A percentile compares a stretch with the other conserved stretches of the same genome.
Conservation (phyloP, 2,329 filamentous ascomycete species). For the Colletotrichum cereale region DNA sequence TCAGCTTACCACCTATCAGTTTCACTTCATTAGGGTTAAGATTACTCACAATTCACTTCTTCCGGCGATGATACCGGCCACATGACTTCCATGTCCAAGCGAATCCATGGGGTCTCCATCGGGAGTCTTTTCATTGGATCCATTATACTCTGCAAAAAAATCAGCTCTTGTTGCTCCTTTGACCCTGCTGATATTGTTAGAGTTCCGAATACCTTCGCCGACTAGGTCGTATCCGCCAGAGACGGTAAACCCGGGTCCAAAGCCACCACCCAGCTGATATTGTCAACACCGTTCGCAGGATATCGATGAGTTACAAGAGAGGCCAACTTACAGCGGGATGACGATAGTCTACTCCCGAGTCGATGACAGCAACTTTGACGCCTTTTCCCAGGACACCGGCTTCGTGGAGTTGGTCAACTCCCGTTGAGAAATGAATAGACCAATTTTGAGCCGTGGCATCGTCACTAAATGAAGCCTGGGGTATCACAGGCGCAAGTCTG, state of each 20-base stretch:
- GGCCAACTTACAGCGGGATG: slow-evolving; percentile 37
- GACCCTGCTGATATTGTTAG: accelerated
- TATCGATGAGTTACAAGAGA: background rate
- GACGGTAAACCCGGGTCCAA: slow-evolving; percentile 44
- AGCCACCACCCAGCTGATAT: slow-evolving; percentile 46
- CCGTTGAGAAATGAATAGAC: slow-evolving; percentile 44
- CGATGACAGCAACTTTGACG: slow-evolving; percentile 40
- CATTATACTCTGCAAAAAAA: slow-evolving; percentile 21
- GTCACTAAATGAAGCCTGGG: slow-evolving; percentile 37
- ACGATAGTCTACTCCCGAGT: slow-evolving; percentile 42
- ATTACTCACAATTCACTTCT: slow-evolving; percentile 38
- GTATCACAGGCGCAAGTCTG: slow-evolving; percentile 36
- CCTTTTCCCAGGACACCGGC: slow-evolving; percentile 41
- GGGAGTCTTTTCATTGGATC: slow-evolving; percentile 32
- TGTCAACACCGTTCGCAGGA: background rate
- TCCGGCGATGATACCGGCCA: slow-evolving; percentile 46
- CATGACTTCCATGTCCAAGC: slow-evolving; percentile 45
- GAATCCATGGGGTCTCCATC: slow-evolving; percentile 45
- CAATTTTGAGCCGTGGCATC: slow-evolving; percentile 47
- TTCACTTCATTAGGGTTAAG: background rate
- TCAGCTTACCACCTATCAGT: too few species aligned
- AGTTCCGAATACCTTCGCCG: slow-evolving; percentile 36
- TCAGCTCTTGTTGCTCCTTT: background rate
- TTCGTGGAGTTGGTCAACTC: slow-evolving; percentile 41
- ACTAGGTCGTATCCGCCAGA: slow-evolving; percentile 45